Percentiles rank a stretch among this genome's conserved stretches.
phyloP scores from a whole-genome alignment of 2,329 filamentous ascomycete species.

The Stemphylium lycopersici region DNA sequence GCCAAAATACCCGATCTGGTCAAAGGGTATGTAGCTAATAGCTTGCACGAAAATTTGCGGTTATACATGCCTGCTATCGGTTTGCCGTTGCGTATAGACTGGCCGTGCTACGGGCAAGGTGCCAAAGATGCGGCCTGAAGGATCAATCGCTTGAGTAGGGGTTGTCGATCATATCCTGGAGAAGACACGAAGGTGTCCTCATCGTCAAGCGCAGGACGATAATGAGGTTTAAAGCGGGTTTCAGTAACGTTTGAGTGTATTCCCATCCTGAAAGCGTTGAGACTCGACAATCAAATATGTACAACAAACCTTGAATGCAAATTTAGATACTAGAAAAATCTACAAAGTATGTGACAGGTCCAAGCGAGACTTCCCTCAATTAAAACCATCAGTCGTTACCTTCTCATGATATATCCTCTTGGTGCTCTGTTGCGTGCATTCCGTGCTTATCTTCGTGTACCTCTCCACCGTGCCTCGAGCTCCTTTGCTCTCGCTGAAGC shows the following conservation, averaged over 20 bases:
- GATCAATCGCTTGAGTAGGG: background rate
- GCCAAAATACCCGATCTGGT: background rate
- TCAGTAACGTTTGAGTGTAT: too few relatives aligned
- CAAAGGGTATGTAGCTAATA: background rate
- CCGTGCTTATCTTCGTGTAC: conserved; percentile 11
- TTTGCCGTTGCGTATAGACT: too few relatives aligned
- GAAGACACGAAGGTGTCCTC: background rate
- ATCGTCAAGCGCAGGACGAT: background rate
- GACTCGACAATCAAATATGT: background rate
- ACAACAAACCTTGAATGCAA: background rate
- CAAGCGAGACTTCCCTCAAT: too few relatives aligned
- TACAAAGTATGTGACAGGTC: too few relatives aligned
- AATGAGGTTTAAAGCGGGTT: background rate
- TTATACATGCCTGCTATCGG: background rate
- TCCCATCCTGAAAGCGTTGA: background rate
- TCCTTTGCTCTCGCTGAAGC: conserved; percentile 54
- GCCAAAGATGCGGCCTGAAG: background rate
- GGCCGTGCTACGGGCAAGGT: background rate
- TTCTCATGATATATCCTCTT: background rate
- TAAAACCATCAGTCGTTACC: too few relatives aligned
- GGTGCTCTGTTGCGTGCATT: background rate
- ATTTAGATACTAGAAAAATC: too few relatives aligned
- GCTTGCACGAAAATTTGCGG: background rate
- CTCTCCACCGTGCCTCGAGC: conserved; percentile 52
- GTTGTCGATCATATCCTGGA: background rate